phyloP scores from a whole-genome alignment of 2,329 filamentous ascomycete species.

The Fusarium goolgardi region DNA sequence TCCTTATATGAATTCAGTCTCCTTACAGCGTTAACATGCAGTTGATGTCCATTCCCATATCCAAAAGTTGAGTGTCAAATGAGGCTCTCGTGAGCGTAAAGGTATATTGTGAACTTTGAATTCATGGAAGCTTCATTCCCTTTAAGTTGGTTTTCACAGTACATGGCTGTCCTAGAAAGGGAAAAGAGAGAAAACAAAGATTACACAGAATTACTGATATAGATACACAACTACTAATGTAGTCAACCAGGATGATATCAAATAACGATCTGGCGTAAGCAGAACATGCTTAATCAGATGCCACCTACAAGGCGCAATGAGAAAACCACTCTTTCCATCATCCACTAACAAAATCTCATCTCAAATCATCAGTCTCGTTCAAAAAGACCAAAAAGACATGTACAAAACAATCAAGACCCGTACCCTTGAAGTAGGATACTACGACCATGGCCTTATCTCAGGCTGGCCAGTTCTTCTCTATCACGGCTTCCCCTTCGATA shows the following conservation, averaged over 20 bases:
- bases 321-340: too few species aligned
- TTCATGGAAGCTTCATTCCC: background rate
- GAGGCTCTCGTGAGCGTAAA: background rate
- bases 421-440: constrained; percentile 10
- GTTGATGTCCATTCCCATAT: background rate
- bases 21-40: too few species aligned
- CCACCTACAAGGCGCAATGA: constrained; percentile 6
- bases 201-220: background rate
- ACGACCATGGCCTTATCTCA: background rate
- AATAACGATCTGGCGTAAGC: background rate
- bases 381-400: background rate
- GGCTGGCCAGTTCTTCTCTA: constrained; percentile 18
- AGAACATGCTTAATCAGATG: background rate
- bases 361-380: background rate
- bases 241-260: background rate
- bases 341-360: accelerated
- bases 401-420: constrained; percentile 2
- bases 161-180: too few species aligned
- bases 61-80: background rate
- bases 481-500: constrained; percentile 22
- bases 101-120: background rate
- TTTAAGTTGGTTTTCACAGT: background rate
- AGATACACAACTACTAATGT: background rate
- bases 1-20: background rate
- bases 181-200: background rate